Base-by-base conservation (phyloP, 331 rosid genomes). In the Malus hybrid region DNA sequence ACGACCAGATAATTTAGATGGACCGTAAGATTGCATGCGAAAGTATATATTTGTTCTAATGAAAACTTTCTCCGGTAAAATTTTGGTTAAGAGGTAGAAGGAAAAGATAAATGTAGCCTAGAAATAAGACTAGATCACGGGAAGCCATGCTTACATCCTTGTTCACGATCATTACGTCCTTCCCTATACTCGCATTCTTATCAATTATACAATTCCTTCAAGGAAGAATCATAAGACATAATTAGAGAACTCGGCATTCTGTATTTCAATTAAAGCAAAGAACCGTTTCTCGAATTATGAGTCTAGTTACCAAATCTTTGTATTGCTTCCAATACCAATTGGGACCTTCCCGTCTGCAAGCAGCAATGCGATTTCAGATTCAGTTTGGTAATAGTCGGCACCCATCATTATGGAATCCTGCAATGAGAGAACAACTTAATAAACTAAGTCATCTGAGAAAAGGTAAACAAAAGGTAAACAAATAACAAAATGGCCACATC, bases 371-470 rank as follows among this genome's bases (percentile, higher is more conserved):
- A 92, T 90, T 87, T 94, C 97, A 73, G 86, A 73, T 79, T 94
- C 96, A 22, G 97, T 90, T 86, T 94, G 92, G 85, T 92, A 94
- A 75, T 73, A 33, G 76, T 90, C 96, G 28, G 97, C 97, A 59
- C 99, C 99, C 96, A 94, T 86, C 89, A 92, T 90, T 83, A 92
- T 77, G 31, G 99, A 76, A 74, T 89, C 92, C 99, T 95, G 86
- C 16, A 67, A 34, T 29, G 29, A 22, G 19, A 20, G 36, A 64
- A n/a, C 50, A 14, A n/a, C 28, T 67, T 7, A 62, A 39, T 48
- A 33, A 50, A 74, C 65, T 27, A 18, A 31, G 70, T 19, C 44
- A 68, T 66, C 48, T 27, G 56, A 18, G 20, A 50, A 50, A 50
- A 50, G 4, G 29, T 15, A 16, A 56, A 14, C 32, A 50, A 50